Evolutionary conservation across 2,329 filamentous ascomycete species (phyloP).

Genomic region (Aureobasidium uvarum): DNA sequence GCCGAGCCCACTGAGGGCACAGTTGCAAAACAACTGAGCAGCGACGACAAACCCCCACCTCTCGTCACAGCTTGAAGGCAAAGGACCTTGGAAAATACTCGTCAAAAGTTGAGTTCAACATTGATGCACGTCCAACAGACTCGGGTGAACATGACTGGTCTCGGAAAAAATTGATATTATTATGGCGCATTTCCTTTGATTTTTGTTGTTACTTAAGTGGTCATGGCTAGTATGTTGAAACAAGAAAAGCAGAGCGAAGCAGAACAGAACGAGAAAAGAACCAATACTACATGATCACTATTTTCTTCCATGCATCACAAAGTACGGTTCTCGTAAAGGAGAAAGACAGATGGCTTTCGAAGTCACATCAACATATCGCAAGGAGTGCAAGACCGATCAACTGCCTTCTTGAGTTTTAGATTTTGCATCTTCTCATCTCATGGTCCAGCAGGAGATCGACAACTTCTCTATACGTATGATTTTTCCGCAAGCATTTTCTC

Average conservation of each 20-base stretch:
- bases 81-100: constrained; percentile 7
- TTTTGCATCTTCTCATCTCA: not conserved
- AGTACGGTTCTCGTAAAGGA: too few species aligned
- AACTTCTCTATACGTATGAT: not conserved
- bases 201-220: not conserved
- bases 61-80: constrained; percentile 26
- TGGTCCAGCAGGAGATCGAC: not conserved
- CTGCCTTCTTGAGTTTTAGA: not conserved
- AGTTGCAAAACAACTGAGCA: constrained; percentile 25
- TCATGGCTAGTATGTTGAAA: constrained; percentile 6
- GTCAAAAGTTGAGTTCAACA: constrained; percentile 8
- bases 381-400: not conserved
- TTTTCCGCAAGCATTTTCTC: constrained; percentile 1
- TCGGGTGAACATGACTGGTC: not conserved
- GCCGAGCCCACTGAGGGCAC: constrained; percentile 27
- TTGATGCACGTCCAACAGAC: constrained; percentile 8
- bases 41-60: constrained; percentile 1
- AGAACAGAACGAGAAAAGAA: constrained; percentile 3
- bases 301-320: not conserved
- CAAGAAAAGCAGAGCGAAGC: not conserved
- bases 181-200: not conserved
- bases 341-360: too few species aligned
- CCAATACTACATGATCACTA: not conserved
- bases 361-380: too few species aligned
- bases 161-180: constrained; percentile 11